Evolutionary conservation across 129 eudicot genomes (phyloP), one percentile per base, ranked within the genome.

Genomic region (Tagetes erecta): DNA sequence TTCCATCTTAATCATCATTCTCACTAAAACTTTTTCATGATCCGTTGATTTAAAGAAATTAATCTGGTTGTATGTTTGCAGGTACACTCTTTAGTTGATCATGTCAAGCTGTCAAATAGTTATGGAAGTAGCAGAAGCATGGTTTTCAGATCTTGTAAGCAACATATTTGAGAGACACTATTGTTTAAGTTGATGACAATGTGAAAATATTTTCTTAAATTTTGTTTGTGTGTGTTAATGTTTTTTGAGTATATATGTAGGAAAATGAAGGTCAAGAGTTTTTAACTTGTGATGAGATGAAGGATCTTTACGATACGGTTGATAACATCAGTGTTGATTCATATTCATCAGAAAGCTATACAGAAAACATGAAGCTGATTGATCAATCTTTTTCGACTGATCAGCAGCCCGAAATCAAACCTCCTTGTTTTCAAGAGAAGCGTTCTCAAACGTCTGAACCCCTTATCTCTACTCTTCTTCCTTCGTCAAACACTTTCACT

Each of bases 111-210:
- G 12, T 14, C 50, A 71, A 51, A 11, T 35, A 51, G 37, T 36
- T 14, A 72, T 65, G 83, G 73, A 72, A 64, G 35, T 65, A 57
- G 46, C 83, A 9, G 38, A 55, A 1, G 62, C 68, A 53, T 79
- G 83, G 83, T 65, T 72, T 41, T 42, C 78, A 50, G 68, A 72
- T 64, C 49, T 65, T 12, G 83, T 78, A 64, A 78, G 78, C 42
- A 77, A 77, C 4, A 36, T 0, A 14, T 47, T 8, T 30, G 40
- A 8, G 13, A 46, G 0, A 46, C 44, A 20, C 27, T 42, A 42
- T 42, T 46, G 51, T 13, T 45, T 45, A 45, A 20, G 27, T 20
- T 20, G 27, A 20, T 20, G 27, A 20, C 27, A 20, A 7, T 45
- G 50, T 45, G 50, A 9, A 46, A 8, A 8, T 46, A 46, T 46